phyloP scores from a whole-genome alignment of 371 early-diverging fungal species.

The Mucor racemosus region DNA sequence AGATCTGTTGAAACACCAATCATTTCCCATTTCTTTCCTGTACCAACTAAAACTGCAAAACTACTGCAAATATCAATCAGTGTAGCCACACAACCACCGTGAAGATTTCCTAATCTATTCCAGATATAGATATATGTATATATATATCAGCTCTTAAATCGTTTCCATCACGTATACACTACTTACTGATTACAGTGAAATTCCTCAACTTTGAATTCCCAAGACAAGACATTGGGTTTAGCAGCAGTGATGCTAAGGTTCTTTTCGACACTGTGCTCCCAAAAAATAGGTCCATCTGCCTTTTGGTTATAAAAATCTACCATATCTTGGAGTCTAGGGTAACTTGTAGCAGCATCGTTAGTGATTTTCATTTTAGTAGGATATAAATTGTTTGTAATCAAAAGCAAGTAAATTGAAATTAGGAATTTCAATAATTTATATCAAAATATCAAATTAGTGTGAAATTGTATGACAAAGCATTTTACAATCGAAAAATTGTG shows the following conservation, averaged over 20 bases:
- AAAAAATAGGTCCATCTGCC: constrained; percentile 7
- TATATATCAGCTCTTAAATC: too few relatives aligned
- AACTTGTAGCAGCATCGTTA: constrained; percentile 13
- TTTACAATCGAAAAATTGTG: neutral
- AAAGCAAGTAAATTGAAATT: neutral
- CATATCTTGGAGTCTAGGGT: constrained; percentile 14
- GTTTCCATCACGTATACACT: neutral
- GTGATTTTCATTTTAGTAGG: constrained; percentile 21
- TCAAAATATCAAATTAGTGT: constrained; percentile 3
- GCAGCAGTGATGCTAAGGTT: constrained; percentile 18
- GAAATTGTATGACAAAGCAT: constrained; percentile 13
- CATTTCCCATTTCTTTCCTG: constrained; percentile 33
- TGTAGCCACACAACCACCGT: constrained; percentile 54
- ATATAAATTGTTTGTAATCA: neutral
- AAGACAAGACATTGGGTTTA: constrained; percentile 31
- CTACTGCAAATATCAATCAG: constrained; percentile 54
- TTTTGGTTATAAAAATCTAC: neutral
- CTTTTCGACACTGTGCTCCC: constrained; percentile 12
- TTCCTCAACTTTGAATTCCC: constrained; percentile 41
- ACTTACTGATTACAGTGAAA: constrained; percentile 42
- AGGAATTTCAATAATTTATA: neutral
- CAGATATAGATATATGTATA: too few relatives aligned
- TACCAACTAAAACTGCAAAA: constrained; percentile 32
- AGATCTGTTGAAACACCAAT: constrained; percentile 51
- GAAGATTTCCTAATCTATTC: constrained; percentile 36